Evolutionary conservation across 352 stramenopile genomes (phyloP), one percentile per base, ranked within the genome.

Genomic region (Albugo candida): DNA sequence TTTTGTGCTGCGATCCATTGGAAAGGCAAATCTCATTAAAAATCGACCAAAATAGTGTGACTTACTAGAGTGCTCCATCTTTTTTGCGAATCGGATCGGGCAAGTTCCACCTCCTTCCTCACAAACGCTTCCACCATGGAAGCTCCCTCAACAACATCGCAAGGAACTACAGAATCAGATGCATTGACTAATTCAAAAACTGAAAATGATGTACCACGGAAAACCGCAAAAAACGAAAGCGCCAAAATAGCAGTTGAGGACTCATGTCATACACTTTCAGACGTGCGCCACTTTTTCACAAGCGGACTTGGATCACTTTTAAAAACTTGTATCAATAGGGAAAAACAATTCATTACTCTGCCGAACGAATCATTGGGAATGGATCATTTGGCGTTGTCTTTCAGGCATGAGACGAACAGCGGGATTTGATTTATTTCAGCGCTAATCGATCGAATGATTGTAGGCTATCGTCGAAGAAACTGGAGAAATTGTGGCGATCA

Each of bases 371-470:
- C 54, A 98, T 99, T 54, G 96, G 96, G n/a, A 99, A 99, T 62
- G 96, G 96, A 17, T 98, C 89, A 2, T 99, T 99, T 61, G 96
- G 96, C 12, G 95, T 99, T 12, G 96, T 99, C 19, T 99, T 99
- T 59, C 84, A 98, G 62, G 67, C 75, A 20, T 39, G 20, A 48
- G 8, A 20, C 36, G 19, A 41, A 21, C 47, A 47, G 47, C 36
- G 6, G n/a, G 3, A 45, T 36, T 17, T 2, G 6, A 10, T 47
- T 47, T 24, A 8, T 37, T 51, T 18, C 16, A 8, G 8, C 48
- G 31, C 27, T 12, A 19, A n/a, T 8, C 24, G 19, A 41, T 35
- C 3, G 3, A 19, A 42, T 19, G 43, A 48, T 48, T 41, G 20
- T 41, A 79, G 61, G 95, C 93, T 8, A 84, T 77, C 12, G 87